Base-by-base conservation (phyloP, 2,329 filamentous ascomycete genomes). In the Colletotrichum sp. region DNA sequence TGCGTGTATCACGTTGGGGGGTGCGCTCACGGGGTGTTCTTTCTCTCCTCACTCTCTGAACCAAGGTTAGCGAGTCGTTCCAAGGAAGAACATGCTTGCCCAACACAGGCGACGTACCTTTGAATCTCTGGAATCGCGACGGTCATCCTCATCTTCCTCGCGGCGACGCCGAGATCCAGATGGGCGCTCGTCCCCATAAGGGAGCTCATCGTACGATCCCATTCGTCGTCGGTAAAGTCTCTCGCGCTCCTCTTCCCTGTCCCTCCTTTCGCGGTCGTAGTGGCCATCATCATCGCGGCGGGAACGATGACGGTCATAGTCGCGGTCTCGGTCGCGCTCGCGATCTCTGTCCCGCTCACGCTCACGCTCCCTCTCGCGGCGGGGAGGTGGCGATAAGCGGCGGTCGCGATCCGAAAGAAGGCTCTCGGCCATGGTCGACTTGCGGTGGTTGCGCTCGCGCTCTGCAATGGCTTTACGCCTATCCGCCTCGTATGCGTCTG, bases 401-500 rank as follows among this genome's bases (percentile, higher is more conserved):
- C 88, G 89, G 77, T 91, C 90, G 43, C 75, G 63, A 58, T 80
- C 82, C 28, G 65, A 62, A 68, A 93, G 83, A 24, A 92, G 84
- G 78, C 87, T 91, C 80, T 93, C 91, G 78, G 93, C 94, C 86
- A 92, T 92, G 82, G 90, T 92, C 59, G 92, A 89, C 86, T 97
- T 97, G 83, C 95, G 93, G 85, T 98, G 97, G 80, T 97, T 96
- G 78, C 96, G 94, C 86, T 98, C 97, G 63, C 97, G 94, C 82
- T 98, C 96, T 73, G 96, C 96, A 82, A 97, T 96, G 58, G 96
- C 96, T 84, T 96, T 97, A 81, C 96, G 94, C 78, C 97, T 93
- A 83, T 99, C 97, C 75, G 96, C 97, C 85, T 98, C 97, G 84
- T 99, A 99, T 24, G 95, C 92, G 86, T 99, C 96, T 74, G 92